These are phyloP conservation scores for Heliocybe sulcata DNA, from an alignment of 1,284 basidiomycete species.

Conservation along the genomic window DNA sequence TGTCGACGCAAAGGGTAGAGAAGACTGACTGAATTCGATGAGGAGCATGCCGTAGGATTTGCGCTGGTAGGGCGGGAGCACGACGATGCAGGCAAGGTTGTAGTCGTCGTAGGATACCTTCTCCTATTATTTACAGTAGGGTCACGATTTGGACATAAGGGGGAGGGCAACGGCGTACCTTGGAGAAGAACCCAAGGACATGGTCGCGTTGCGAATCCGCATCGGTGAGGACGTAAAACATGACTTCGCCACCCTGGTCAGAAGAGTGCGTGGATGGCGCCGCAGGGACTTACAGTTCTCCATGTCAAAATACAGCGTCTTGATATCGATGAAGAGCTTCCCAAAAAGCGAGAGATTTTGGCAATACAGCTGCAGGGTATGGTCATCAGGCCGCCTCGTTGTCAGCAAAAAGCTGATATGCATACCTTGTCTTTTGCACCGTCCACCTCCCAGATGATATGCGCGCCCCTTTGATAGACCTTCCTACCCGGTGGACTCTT, in stretches of 20 bases:
- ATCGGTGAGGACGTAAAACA: constrained; percentile 93
- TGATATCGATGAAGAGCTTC: constrained; percentile 98
- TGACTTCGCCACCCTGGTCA: constrained; percentile 40
- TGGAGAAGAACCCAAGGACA: constrained; percentile 93
- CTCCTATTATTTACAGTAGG: constrained; percentile 50
- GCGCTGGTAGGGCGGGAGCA: constrained; percentile 89
- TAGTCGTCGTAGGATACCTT: constrained; percentile 95
- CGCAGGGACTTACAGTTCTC: constrained; percentile 60
- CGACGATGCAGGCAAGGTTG: constrained; percentile 96
- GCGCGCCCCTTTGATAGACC: constrained; percentile 87
- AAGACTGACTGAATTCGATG: constrained; percentile 91
- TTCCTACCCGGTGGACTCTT: constrained; percentile 82
- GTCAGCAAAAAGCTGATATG: background rate
- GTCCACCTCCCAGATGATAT: constrained; percentile 95
- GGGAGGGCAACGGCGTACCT: constrained; percentile 59
- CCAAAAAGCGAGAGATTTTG: constrained; percentile 95
- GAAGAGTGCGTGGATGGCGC: constrained; percentile 2
- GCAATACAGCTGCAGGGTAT: constrained; percentile 84
- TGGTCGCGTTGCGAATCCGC: constrained; percentile 70
- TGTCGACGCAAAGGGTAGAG: too few species aligned
- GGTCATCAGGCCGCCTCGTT: too few species aligned
- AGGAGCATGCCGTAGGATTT: constrained; percentile 91
- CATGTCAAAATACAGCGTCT: constrained; percentile 93
- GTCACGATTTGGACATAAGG: too few species aligned
- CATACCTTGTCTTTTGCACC: constrained; percentile 78